These are phyloP conservation scores for Esteya vermicola DNA, from an alignment of 2,329 filamentous ascomycete genomes.

Conservation along the genomic window DNA sequence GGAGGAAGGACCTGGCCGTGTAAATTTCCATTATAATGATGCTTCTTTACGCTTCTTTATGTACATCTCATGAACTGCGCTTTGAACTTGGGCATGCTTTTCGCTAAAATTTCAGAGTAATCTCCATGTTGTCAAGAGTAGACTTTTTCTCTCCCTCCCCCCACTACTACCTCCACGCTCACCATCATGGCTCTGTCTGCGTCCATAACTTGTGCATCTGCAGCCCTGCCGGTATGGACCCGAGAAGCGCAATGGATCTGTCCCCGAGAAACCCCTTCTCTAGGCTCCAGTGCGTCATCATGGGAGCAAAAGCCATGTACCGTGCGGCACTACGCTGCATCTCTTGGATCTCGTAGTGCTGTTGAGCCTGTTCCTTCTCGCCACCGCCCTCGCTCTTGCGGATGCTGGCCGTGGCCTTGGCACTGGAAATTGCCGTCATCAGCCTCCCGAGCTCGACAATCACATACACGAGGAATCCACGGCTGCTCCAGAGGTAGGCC, in stretches of 20 bases:
- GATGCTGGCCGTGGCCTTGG: constrained; percentile 16
- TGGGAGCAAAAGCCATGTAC: constrained; percentile 64
- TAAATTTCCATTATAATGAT: no score
- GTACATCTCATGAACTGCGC: no score
- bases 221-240: constrained; percentile 27
- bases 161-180: neutral
- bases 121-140: no score
- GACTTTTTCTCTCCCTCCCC: neutral
- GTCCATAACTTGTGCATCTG: constrained; percentile 32
- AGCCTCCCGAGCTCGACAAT: constrained; percentile 61
- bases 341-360: constrained; percentile 28
- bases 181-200: constrained; percentile 14
- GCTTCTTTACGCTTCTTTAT: no score
- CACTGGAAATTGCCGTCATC: constrained; percentile 28
- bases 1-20: no score
- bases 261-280: constrained; percentile 42
- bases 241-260: constrained; percentile 24
- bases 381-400: constrained; percentile 17
- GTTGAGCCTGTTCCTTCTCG: constrained; percentile 12
- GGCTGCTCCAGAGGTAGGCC: constrained; percentile 58
- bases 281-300: constrained; percentile 73
- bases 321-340: constrained; percentile 56
- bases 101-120: no score
- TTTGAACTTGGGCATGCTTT: no score
- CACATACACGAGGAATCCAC: constrained; percentile 71